Conservation (phyloP, 306 rosid genomes). For the Quercus alba region DNA sequence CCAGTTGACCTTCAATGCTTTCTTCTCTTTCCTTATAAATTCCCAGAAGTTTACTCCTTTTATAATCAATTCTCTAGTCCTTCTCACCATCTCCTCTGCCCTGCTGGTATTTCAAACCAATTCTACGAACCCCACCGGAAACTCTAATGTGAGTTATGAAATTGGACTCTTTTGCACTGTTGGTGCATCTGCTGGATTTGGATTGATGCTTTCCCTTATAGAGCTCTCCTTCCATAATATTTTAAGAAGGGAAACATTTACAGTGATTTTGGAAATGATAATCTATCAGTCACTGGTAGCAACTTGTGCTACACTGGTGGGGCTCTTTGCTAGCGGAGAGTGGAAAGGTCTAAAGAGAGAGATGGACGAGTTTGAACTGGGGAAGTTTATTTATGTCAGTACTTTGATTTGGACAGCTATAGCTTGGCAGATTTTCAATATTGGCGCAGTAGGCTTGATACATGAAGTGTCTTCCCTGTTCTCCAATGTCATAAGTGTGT, state of each 20-base stretch:
- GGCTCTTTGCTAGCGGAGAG: constrained; percentile 47
- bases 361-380: constrained; percentile 29
- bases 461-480: constrained; percentile 53
- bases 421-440: constrained; percentile 28
- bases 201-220: constrained; percentile 36
- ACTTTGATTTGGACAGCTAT: constrained; percentile 34
- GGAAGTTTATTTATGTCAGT: constrained; percentile 31
- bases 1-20: constrained; percentile 41
- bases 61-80: constrained; percentile 39
- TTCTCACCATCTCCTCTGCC: constrained; percentile 38
- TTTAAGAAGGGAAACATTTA: constrained; percentile 23
- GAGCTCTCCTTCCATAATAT: constrained; percentile 36
- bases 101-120: constrained; percentile 34
- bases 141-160: constrained; percentile 5
- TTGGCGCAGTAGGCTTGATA: constrained; percentile 39
- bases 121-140: background rate
- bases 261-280: constrained; percentile 36
- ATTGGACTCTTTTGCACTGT: constrained; percentile 43
- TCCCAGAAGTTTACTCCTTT: constrained; percentile 32
- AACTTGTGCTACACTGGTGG: constrained; percentile 23
- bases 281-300: constrained; percentile 34
- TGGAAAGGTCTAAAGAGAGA: constrained; percentile 32
- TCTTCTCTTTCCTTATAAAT: constrained; percentile 47
- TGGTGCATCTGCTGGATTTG: constrained; percentile 43
- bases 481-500: constrained; percentile 39